Base-by-base conservation (phyloP, 371 early-diverging fungal species). In the Zopfochytrium polystomum region DNA sequence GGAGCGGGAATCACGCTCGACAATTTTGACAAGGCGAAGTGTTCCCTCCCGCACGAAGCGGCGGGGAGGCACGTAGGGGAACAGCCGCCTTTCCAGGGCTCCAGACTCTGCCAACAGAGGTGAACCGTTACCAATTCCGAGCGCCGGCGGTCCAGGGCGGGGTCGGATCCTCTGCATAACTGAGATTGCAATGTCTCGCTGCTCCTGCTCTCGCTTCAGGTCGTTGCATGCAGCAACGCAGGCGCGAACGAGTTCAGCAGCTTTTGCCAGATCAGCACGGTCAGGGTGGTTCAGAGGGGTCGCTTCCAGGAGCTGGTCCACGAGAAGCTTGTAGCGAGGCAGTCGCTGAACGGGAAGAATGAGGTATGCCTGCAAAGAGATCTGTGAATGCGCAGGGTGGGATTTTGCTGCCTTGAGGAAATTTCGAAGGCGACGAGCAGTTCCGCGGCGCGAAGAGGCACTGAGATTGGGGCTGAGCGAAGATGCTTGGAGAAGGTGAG, bases 341-440 rank as follows among this genome's bases (percentile, higher is more conserved):
- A 92, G 79, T 2, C 92, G 82, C 67, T 92, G 92, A 2, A 92
- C 82, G 0, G 92, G 92, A 42, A 90, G 70, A 22, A 91, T 79
- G 55, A 92, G 70, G 66, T 84, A 89, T 2, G 88, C 83, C 49
- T 87, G 85, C 9, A 91, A 77, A 35, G 75, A 83, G 57, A 90
- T 81, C 56, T 87, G 87, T 30, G 78, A 65, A 50, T 87, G 85
- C 23, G 67, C 70, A 25, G 71, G 66, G 26, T 74, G 63, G 15
- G 33, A 30, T 44, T 68, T 70, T 29, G 67, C 74, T 13, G 57
- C 42, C 43, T 69, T 58, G 31, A 74, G 30, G 52, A 72, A 64
- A 22, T 58, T 48, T 35, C 66, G 59, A 45, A 73, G 38, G 26
- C 67, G 63, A 48, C 62, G 62, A 9, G 68, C 50, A 18, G 58